Evolutionary conservation across 345 rosid genomes (phyloP), one percentile per base, ranked within the genome.

Genomic region (Leavenworthia alabamica): DNA sequence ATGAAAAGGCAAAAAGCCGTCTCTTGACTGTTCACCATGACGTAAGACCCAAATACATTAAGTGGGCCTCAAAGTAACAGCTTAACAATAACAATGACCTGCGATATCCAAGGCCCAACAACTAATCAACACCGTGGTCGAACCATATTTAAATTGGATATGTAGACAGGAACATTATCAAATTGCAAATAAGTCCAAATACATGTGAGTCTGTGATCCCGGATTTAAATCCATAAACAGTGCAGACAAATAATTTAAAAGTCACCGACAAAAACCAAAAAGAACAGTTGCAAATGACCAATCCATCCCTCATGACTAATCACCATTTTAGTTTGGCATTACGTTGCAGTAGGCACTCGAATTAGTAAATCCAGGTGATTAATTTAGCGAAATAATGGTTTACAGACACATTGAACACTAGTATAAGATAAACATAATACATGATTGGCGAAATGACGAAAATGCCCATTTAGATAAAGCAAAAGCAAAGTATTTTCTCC

Each of bases 131-230:
- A 20, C 40, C 17, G 44, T 1, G 56, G 36, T 13, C 35, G 35
- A 64, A 20, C 33, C 5, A 7, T 10, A 9, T 16, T 20, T 3
- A 9, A 14, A 43, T 22, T n/a, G n/a, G 22, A 49, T n/a, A 6
- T 27, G 0, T 22, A 66, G 26, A 12, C 0, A n/a, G 45, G 33
- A 40, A 32, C 31, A 59, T 31, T 10, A 24, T 23, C 12, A 29
- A 32, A 58, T 35, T 39, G 15, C 60, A 42, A 3, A 27, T 51
- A 33, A 42, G 4, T 68, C 61, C 73, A 68, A 60, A n/a, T 1
- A 68, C 73, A 68, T 49, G 73, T 68, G n/a, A n/a, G n/a, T n/a
- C n/a, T n/a, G n/a, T n/a, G 67, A 51, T 13, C 58, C 35, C 9
- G 44, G 72, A 50, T 51, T 51, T 11, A 42, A 59, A 11, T 1